These are phyloP conservation scores for Trametes hirsuta DNA, from an alignment of 1,284 basidiomycete genomes.

Conservation along the genomic window DNA sequence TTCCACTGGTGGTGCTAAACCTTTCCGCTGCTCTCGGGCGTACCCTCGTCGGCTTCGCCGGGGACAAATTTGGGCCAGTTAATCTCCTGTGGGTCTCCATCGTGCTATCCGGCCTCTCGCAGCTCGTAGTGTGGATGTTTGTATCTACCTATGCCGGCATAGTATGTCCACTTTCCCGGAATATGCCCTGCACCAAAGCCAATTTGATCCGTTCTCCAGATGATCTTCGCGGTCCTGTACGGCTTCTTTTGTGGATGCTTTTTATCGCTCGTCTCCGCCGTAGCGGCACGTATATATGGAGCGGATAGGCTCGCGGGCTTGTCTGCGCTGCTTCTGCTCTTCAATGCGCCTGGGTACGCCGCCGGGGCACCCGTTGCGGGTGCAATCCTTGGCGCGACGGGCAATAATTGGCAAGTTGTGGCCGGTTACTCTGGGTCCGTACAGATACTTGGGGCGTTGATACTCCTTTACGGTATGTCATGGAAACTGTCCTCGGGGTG, in stretches of 20 bases:
- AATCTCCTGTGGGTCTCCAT: conserved; percentile 28
- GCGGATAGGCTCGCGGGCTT: conserved; percentile 29
- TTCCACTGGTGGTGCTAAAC: conserved; percentile 31
- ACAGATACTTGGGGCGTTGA: conserved; percentile 28
- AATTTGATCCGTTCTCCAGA: too few species aligned
- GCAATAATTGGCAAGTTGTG: conserved; percentile 29
- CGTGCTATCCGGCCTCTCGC: conserved; percentile 32
- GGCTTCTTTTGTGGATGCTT: too few species aligned
- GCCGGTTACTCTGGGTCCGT: conserved; percentile 29
- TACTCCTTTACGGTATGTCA: conserved; percentile 30
- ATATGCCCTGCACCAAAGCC: too few species aligned
- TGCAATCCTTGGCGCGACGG: conserved; percentile 29
- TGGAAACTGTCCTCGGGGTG: not conserved
- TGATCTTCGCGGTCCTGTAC: too few species aligned
- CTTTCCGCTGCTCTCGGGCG: conserved; percentile 29
- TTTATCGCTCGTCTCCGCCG: too few species aligned
- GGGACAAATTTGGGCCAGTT: conserved; percentile 31
- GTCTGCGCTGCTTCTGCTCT: conserved; percentile 31
- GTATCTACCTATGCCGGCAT: conserved; percentile 32
- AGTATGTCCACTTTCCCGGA: conserved; percentile 11
- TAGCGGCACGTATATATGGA: conserved; percentile 16
- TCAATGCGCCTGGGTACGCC: conserved; percentile 32
- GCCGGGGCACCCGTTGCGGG: conserved; percentile 31
- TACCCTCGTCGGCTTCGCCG: conserved; percentile 28
- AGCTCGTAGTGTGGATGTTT: conserved; percentile 32